Evolutionary conservation across 2,329 filamentous ascomycete species (phyloP), one percentile per base, ranked within the genome.

Genomic region (Juglanconis oblonga): DNA sequence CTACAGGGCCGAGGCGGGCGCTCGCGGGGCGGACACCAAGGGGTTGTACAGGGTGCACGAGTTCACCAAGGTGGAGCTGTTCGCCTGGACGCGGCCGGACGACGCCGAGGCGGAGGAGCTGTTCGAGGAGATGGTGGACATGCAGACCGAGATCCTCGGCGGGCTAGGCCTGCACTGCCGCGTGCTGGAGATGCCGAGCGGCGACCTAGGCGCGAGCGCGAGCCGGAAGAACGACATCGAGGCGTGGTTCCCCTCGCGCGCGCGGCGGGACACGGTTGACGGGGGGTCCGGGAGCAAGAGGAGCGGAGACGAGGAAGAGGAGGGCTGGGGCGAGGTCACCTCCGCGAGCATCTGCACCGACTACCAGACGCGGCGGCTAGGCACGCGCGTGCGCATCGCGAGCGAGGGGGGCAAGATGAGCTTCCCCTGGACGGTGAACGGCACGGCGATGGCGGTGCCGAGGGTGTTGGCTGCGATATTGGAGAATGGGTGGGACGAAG

Each of bases 21-120:
- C 92, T 1, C 83, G 94, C 44, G 95, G 95, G 35, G 87, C 89
- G 31, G 91, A 95, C 67, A 97, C 93, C 1, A 97, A 97, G 76
- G 95, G 95, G 5, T 79, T 99, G 1, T 99, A 98, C 76, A 89
- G 95, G 33, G 95, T 99, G 3, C 95, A 99, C 75, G 95, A 99
- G 75, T 99, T 99, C 76, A 97, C 92, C 33, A 99, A 99, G 73
- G 94, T 99, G 0, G 95, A 99, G 75, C 87, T 99, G 81, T 98
- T 99, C 72, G 92, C 90, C 0, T 99, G 95, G 95, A 89, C 91
- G 4, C 68, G 81, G 35, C 86, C 90, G 1, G 80, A 85, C 56
- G 59, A 68, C 2, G 71, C 69, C 36, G 70, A 73, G 45, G 78
- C 86, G 0, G 77, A 81, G 7, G 77, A 82, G 0, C 68, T 94